A percentile compares a stretch with the other conserved stretches of the same genome.
phyloP scores from a whole-genome alignment of 495 filamentous ascomycete genomes.

The Xylaria nigripes region DNA sequence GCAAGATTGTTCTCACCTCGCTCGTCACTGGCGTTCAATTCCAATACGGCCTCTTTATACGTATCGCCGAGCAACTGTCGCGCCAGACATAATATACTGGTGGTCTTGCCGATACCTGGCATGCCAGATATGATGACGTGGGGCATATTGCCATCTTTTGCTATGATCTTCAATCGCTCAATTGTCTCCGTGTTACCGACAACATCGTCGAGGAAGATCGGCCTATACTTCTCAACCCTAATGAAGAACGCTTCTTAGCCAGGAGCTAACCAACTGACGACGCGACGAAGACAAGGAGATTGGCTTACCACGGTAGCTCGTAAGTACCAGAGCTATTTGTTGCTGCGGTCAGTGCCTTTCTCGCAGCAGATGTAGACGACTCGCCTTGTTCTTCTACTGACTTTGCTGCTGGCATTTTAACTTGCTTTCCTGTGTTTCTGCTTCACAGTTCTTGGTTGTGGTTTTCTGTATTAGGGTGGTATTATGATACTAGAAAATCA shows the following conservation, averaged over 20 bases:
- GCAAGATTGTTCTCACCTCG: constrained; percentile 47
- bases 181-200: constrained; percentile 97
- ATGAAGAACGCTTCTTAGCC: constrained; percentile 10
- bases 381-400: constrained; percentile 47
- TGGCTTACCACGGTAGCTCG: constrained; percentile 78
- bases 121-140: constrained; percentile 98
- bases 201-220: constrained; percentile 87
- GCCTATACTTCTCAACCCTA: constrained; percentile 98
- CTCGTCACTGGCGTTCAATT: constrained; percentile 94
- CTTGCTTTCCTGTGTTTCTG: neutral
- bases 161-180: constrained; percentile 96
- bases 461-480: neutral
- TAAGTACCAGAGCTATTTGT: constrained; percentile 58
- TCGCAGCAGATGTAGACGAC: constrained; percentile 67
- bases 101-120: constrained; percentile 99
- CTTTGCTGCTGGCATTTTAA: constrained; percentile 36
- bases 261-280: neutral
- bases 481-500: constrained; percentile 8
- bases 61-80: constrained; percentile 84
- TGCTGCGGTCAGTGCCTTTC: constrained; percentile 56
- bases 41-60: constrained; percentile 96
- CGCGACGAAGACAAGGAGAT: neutral
- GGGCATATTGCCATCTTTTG: constrained; percentile 98
- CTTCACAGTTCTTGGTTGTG: neutral
- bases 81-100: constrained; percentile 87